Evolutionary conservation across 192 early-diverging fungal species (phyloP).

Genomic region (Pilobolus umbonatus): DNA sequence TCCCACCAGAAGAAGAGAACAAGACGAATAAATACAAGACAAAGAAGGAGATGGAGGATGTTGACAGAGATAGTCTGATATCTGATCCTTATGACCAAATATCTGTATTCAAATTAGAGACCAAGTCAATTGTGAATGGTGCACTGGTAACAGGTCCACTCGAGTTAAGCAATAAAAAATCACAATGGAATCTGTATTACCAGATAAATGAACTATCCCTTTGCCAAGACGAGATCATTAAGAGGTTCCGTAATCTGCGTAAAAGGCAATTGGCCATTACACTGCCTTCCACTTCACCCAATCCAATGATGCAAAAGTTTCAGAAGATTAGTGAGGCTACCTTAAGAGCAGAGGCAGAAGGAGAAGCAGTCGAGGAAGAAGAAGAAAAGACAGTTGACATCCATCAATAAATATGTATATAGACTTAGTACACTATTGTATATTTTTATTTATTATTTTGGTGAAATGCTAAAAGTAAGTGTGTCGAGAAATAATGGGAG

Average conservation of each 20-base stretch:
- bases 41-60: constrained; percentile 27
- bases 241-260: constrained; percentile 13
- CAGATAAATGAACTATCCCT: constrained; percentile 2
- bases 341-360: constrained; percentile 2
- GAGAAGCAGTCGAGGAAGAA: neutral
- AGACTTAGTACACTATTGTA: neutral
- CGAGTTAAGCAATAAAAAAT: constrained; percentile 8
- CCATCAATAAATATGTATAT: no score
- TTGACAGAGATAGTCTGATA: neutral
- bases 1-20: constrained; percentile 29
- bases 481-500: no score
- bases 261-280: constrained; percentile 7
- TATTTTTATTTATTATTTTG: neutral
- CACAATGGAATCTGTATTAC: constrained; percentile 23
- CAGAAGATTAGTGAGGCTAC: neutral
- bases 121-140: constrained; percentile 41
- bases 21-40: constrained; percentile 15
- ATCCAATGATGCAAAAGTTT: constrained; percentile 10
- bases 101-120: constrained; percentile 33
- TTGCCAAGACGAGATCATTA: neutral
- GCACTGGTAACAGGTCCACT: constrained; percentile 33
- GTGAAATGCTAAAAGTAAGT: neutral
- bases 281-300: neutral
- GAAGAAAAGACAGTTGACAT: neutral
- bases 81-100: constrained; percentile 26